Evolutionary conservation across 129 eudicot genomes (phyloP), one percentile per base, ranked within the genome.

Genomic region (Escallonia herrerae): DNA sequence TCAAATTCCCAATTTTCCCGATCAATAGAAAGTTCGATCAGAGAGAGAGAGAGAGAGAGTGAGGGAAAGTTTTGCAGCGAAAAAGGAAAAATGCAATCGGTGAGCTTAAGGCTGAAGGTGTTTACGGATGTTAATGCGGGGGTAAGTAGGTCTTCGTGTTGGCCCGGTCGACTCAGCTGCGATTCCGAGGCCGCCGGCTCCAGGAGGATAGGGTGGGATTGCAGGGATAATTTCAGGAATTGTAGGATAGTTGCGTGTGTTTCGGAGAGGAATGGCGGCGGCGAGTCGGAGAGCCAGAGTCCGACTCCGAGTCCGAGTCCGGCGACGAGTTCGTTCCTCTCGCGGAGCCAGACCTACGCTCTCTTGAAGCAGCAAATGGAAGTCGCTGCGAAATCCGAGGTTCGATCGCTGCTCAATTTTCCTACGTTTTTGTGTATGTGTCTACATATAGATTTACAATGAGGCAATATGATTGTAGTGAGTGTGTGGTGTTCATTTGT

Each of bases 351-450:
- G 52, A 84, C 84, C 39, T 89, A 94, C 65, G 95, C 95, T 40
- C 68, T 89, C 69, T 67, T 94, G 76, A 94, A 84, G 79, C 97
- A 89, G 57, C 93, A 89, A 63, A 80, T 94, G 99, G 95, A 89
- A 68, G 88, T 94, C 44, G 99, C 99, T 33, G 93, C 95, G 8
- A 94, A 94, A 71, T 79, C 95, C 7, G 99, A 94, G 99, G 99
- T 89, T 37, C 3, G 48, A 49, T 70, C 51, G 33, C 58, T 41
- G 15, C 3, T 15, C 12, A 49, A 22, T 22, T 22, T 22, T 22
- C 33, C 33, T 22, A 22, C 33, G 33, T 22, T 22, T 22, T 22
- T 22, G 33, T 1, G 33, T 1, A 22, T 22, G 1, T 22, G 1
- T 22, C 1, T 22, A 22, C 33, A 22, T 22, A 22, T 22, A 22